Conservation (phyloP, 2,329 filamentous ascomycete genomes). For the Apiospora saccharicola region DNA sequence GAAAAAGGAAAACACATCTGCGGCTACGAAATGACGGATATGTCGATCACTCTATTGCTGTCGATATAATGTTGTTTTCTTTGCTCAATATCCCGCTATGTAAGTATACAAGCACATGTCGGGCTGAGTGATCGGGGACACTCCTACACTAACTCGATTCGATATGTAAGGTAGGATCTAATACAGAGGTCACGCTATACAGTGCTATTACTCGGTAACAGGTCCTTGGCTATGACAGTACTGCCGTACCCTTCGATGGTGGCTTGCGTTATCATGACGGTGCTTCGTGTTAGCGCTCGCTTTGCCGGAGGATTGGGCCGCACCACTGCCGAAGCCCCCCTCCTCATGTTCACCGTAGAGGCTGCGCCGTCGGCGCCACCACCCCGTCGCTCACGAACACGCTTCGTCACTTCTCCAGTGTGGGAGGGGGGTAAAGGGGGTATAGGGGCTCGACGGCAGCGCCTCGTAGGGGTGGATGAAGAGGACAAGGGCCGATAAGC, state of each 20-base stretch:
- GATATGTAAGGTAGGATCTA: too few species aligned
- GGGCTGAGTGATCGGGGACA: background rate
- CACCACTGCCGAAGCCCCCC: background rate
- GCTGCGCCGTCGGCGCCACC: background rate
- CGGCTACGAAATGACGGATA: background rate
- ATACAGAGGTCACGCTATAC: background rate
- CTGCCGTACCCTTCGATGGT: too few species aligned
- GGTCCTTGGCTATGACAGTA: background rate
- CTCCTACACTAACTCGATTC: background rate
- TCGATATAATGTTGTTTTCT: background rate
- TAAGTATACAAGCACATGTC: background rate
- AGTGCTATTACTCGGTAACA: background rate
- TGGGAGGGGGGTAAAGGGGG: background rate
- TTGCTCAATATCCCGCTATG: background rate
- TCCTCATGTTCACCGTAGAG: background rate
- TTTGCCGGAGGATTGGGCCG: background rate
- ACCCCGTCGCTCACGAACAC: background rate
- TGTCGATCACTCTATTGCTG: background rate
- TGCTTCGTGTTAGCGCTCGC: background rate
- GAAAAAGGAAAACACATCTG: background rate
- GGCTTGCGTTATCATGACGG: conserved; percentile 3
- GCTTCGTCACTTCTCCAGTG: background rate
- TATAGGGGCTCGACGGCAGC: background rate
- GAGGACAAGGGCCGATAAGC: conserved; percentile 9
- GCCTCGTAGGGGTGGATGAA: background rate